These are phyloP conservation scores for Zygotorulaspora chibaensis DNA, from an alignment of 805 yeast genomes.

Conservation along the genomic window DNA sequence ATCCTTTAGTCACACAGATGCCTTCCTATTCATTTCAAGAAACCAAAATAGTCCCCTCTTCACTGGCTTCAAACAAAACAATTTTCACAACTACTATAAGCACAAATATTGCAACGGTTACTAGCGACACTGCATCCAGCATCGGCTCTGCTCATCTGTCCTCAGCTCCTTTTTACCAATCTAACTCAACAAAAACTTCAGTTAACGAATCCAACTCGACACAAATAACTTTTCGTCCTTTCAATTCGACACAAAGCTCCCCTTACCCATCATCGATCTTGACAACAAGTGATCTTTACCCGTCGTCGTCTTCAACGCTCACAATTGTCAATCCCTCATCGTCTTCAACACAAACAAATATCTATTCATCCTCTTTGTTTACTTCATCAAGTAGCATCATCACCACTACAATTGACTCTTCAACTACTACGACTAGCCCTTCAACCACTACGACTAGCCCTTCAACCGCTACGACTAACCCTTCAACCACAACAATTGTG, in stretches of 20 bases:
- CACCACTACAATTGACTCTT: background rate
- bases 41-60: constrained; percentile 30
- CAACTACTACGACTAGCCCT: constrained; percentile 8
- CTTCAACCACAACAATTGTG: constrained; percentile 26
- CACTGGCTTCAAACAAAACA: constrained; percentile 25
- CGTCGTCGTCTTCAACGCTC: constrained; percentile 12
- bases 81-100: constrained; percentile 3
- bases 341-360: too few relatives aligned
- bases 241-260: too few relatives aligned
- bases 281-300: background rate
- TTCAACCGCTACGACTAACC: constrained; percentile 1
- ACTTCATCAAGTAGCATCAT: too few relatives aligned
- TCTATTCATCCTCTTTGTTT: too few relatives aligned
- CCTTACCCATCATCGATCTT: too few relatives aligned
- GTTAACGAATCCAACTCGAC: too few relatives aligned
- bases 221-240: background rate
- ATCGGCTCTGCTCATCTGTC: too few relatives aligned
- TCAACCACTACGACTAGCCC: constrained; percentile 4
- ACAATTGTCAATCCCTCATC: background rate
- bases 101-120: too few relatives aligned
- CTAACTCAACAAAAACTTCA: too few relatives aligned
- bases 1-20: constrained; percentile 33
- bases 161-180: too few relatives aligned
- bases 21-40: constrained; percentile 30
- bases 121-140: too few relatives aligned